Evolutionary conservation across 1,139 yeast species (phyloP).

Genomic region (Yamadazyma diospyri): DNA sequence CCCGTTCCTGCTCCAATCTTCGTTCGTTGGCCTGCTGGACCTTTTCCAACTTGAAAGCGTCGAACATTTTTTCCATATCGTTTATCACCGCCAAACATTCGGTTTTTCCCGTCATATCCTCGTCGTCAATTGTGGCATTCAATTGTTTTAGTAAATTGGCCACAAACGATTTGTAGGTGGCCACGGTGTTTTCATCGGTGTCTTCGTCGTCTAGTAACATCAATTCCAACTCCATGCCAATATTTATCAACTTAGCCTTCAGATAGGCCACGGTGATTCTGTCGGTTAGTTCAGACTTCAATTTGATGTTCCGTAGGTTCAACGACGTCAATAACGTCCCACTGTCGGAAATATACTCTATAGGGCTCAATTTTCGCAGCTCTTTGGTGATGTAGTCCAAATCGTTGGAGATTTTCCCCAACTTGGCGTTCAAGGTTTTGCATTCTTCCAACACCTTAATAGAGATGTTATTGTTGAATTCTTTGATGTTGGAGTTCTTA

Average conservation of each 20-base stretch:
- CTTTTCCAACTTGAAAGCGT: constrained; percentile 40
- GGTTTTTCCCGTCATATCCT: constrained; percentile 49
- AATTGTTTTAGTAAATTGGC: constrained; percentile 49
- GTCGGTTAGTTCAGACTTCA: constrained; percentile 48
- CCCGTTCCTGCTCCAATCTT: constrained; percentile 13
- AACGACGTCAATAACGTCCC: constrained; percentile 56
- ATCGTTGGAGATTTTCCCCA: constrained; percentile 42
- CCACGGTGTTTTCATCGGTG: constrained; percentile 28
- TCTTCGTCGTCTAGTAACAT: constrained; percentile 25
- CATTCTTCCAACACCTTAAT: constrained; percentile 48
- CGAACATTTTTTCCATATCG: constrained; percentile 64
- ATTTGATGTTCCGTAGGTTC: constrained; percentile 44
- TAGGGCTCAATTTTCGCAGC: constrained; percentile 38
- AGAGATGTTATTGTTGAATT: constrained; percentile 47
- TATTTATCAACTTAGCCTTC: constrained; percentile 52
- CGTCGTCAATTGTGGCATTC: constrained; percentile 45
- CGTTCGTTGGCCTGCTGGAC: constrained; percentile 13
- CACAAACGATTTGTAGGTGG: constrained; percentile 51
- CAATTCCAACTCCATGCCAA: constrained; percentile 51
- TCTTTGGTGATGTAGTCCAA: constrained; percentile 45
- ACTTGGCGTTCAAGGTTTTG: constrained; percentile 40
- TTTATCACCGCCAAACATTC: constrained; percentile 59
- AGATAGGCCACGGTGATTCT: constrained; percentile 51
- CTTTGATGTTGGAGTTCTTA: constrained; percentile 28
- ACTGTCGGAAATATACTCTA: constrained; percentile 52